Base-by-base conservation (phyloP, 2,329 filamentous ascomycete genomes). In the Fusarium succisae region DNA sequence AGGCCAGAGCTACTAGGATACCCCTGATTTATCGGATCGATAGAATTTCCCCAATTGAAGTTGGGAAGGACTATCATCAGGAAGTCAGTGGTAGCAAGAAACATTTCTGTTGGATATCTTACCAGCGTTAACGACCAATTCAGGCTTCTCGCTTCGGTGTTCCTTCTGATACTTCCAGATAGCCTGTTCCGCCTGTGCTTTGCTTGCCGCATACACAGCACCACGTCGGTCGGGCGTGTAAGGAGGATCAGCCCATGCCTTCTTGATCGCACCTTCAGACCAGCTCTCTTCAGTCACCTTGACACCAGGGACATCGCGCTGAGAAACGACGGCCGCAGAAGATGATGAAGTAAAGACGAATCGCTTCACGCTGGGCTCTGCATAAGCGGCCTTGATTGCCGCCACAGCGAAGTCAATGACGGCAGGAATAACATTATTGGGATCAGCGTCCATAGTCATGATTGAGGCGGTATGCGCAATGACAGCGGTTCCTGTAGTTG, bases 381-480 rank as follows among this genome's bases (percentile, higher is more conserved):
- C 70, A 22, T 77, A 76, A 0, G 84, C 83, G 1, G 83, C 77
- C 12, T 83, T 79, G 11, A 86, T 72, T 17, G 83, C 70, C 12
- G 72, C 67, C 3, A 76, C 35, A 0, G 80, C 75, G 22, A 80
- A 80, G 1, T 67, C 51, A 4, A 86, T 69, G 6, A 77, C 78
- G 0, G 51, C 45, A 4, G 83, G 80, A n/a, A 87, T 82, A 20
- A 84, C 82, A 5, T 79, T 76, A 53, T 84, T 77, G 0, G 85
- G 82, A 62, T 87, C 80, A 3, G 80, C 72, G 17, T 75, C 72
- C 24, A 85, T 76, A 2, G 70, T 79, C 53, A 82, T 72, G 32
- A 81, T 74, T 20, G 81, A 81, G 3, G 84, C 85, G 0, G 81
- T 79, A 70, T 87, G 84, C 2, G 81, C 77, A 56, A 87, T 69